These are phyloP conservation scores for Ceratocystis smalleyi DNA, from an alignment of 2,329 filamentous ascomycete genomes.

Conservation along the genomic window DNA sequence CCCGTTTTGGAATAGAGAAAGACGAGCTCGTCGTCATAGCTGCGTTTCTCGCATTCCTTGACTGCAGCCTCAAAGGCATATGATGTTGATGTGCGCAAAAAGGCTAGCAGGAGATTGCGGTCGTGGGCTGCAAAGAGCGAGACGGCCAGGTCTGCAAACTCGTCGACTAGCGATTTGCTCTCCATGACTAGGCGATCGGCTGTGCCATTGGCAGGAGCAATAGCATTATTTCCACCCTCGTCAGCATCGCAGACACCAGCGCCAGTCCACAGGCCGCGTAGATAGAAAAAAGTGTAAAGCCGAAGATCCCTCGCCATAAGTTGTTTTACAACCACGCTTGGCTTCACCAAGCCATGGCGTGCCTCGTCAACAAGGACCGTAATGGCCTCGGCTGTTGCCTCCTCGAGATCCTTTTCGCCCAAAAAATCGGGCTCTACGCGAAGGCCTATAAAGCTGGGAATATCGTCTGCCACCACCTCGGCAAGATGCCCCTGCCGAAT, in stretches of 20 bases:
- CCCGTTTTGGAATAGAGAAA: constrained; percentile 91
- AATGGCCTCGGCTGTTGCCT: constrained; percentile 68
- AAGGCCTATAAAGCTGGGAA: constrained; percentile 73
- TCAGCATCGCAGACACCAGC: constrained; percentile 42
- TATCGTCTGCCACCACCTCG: constrained; percentile 76
- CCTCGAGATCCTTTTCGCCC: constrained; percentile 57
- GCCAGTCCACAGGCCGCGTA: constrained; percentile 71
- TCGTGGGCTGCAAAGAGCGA: constrained; percentile 77
- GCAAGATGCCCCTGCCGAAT: constrained; percentile 83
- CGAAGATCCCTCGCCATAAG: constrained; percentile 50
- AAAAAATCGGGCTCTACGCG: constrained; percentile 52
- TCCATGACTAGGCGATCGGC: constrained; percentile 43
- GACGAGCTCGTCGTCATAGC: constrained; percentile 85
- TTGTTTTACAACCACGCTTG: constrained; percentile 63
- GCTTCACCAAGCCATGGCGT: constrained; percentile 69
- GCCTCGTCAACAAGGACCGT: constrained; percentile 80
- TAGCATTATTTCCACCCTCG: constrained; percentile 16
- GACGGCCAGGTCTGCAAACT: constrained; percentile 74
- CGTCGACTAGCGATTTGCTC: constrained; percentile 57
- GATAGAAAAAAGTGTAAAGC: constrained; percentile 81
- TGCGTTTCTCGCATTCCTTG: constrained; percentile 62
- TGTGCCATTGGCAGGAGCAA: constrained; percentile 17
- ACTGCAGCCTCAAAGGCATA: constrained; percentile 76
- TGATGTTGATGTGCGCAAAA: constrained; percentile 66
- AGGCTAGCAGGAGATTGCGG: constrained; percentile 65